Evolutionary conservation across 2,329 filamentous ascomycete species (phyloP).

Genomic region (Stagonosporopsis cucurbitacearum): DNA sequence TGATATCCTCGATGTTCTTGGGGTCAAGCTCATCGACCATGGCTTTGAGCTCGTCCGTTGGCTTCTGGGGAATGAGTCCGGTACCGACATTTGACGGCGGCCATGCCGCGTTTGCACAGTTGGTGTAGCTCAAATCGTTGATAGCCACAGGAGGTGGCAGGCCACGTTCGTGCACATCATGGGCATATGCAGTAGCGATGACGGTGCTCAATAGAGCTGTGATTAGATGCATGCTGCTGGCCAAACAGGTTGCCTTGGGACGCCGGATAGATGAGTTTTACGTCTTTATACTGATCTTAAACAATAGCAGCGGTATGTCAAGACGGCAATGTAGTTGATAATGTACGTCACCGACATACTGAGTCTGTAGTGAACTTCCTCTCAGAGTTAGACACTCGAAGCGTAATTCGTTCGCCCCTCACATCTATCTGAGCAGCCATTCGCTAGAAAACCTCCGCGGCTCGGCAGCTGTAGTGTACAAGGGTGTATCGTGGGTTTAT

Average conservation of each 20-base stretch:
- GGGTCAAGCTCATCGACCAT: conserved; percentile 52
- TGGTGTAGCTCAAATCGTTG: conserved; percentile 42
- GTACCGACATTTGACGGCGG: conserved; percentile 49
- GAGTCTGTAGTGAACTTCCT: conserved; percentile 35
- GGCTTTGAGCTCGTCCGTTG: conserved; percentile 49
- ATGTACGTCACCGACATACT: conserved; percentile 14
- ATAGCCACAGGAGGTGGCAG: conserved; percentile 38
- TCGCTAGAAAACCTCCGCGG: conserved; percentile 23
- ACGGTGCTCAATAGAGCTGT: conserved; percentile 21
- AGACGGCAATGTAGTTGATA: neutral
- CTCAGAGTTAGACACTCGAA: conserved; percentile 32
- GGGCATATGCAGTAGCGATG: conserved; percentile 29
- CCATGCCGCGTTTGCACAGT: conserved; percentile 50
- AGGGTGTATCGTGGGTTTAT: conserved; percentile 19
- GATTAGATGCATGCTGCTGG: conserved; percentile 28
- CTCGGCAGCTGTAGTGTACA: conserved; percentile 33
- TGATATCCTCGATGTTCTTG: conserved; percentile 57
- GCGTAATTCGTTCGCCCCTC: conserved; percentile 4
- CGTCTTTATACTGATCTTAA: conserved; percentile 21
- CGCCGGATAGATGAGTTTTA: neutral
- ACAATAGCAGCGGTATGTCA: conserved; percentile 6
- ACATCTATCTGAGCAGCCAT: neutral
- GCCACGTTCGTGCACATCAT: conserved; percentile 37
- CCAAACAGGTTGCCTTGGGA: neutral
- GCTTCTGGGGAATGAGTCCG: conserved; percentile 50